Base-by-base conservation (phyloP, 345 rosid genomes). In the Arabidopsis suecica region DNA sequence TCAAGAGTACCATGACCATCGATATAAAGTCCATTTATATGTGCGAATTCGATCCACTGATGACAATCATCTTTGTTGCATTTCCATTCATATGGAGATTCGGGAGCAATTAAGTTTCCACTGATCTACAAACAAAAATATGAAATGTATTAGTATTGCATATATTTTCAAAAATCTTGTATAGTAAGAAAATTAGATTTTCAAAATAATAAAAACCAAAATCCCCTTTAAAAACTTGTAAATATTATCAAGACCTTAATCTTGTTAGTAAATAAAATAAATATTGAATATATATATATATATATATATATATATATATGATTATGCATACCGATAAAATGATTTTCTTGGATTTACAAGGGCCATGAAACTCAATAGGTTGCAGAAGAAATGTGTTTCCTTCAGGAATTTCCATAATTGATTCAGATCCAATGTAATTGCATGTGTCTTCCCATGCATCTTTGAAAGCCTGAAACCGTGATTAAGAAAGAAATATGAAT, bases 1-100 rank as follows among this genome's bases (percentile, higher is more conserved):
- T 85, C 71, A 71, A 87, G n/a, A 33, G 75, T 61, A 8, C 91
- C 91, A 25, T 33, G 18, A 7, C 91, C 87, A 66, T 74, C 61
- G 47, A 87, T 67, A 54, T 25, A 4, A 30, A 85, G 79, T 11
- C 87, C 85, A 65, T 76, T 59, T 34, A 84, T 47, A 9, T 78
- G 50, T 1, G 75, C 57, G n/a, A 87, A 82, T 33, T 38, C 57
- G 45, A 85, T 79, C 87, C 91, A 87, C 0, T 57, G 22, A 44
- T 65, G 59, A 40, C 84, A 79, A 0, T 37, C 7, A 7, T 38
- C 7, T 5, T 38, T 51, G 6, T 72, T 25, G 53, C 86, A 78
- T 18, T 59, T 41, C 91, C 91, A 85, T 25, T 72, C 54, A n/a
- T 72, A 2, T 6, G 86, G 86, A 50, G 64, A 47, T 1, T 33